These are phyloP conservation scores for Thielaviopsis euricoi DNA, from an alignment of 2,329 filamentous ascomycete genomes.

Conservation along the genomic window DNA sequence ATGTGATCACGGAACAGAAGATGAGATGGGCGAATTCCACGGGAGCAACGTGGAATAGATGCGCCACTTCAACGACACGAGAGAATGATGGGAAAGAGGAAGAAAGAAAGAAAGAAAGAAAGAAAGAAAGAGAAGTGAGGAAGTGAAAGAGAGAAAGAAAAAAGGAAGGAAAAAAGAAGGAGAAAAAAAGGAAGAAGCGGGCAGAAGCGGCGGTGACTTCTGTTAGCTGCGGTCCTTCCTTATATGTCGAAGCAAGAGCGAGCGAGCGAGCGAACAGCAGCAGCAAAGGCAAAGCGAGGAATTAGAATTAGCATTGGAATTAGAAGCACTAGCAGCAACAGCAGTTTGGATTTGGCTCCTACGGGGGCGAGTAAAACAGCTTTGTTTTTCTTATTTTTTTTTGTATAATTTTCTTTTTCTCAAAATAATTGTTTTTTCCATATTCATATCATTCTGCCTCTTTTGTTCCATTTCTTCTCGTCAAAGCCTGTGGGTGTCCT, in stretches of 20 bases:
- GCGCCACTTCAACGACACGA: neutral
- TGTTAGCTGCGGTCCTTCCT: conserved; percentile 1
- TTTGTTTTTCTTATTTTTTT: no score
- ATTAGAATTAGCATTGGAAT: no score
- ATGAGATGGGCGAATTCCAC: neutral
- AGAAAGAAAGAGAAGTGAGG: neutral
- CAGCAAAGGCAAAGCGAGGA: no score
- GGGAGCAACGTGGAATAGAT: neutral
- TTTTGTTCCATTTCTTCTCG: no score
- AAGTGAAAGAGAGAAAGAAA: neutral
- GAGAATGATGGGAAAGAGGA: neutral
- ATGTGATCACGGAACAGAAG: neutral
- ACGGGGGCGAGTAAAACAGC: no score
- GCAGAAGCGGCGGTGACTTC: neutral
- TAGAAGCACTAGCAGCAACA: no score
- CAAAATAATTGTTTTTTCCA: neutral
- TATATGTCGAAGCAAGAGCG: conserved; percentile 1
- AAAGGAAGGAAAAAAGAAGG: neutral
- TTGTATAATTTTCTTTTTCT: neutral
- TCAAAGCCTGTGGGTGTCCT: no score
- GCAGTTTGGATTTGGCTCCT: no score
- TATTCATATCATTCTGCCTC: no score
- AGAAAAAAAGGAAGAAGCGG: neutral
- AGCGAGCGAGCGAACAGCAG: no score
- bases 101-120: neutral